Evolutionary conservation across 495 filamentous ascomycete species (phyloP), one percentile per base, ranked within the genome.

Genomic region (Trichocladium antarcticum): DNA sequence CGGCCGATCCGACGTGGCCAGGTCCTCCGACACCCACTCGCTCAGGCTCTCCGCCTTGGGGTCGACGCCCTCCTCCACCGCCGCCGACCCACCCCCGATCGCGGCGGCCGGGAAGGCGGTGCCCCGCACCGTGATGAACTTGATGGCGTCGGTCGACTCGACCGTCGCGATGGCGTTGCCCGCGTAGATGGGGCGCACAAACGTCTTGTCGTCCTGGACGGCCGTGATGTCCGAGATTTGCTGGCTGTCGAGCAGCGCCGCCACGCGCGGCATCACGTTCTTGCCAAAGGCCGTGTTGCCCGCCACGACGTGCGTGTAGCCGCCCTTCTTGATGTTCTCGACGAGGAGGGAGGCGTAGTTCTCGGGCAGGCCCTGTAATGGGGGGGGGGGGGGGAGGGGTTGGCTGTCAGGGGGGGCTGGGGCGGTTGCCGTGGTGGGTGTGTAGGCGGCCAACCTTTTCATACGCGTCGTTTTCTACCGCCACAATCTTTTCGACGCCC

Each of bases 161-260:
- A 96, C 88, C n/a, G 93, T 98, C 12, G 93, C 80, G 57, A 98
- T 92, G 42, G 88, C 93, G 63, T 98, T 98, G 36, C 92, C 92
- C 44, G 92, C 92, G 61, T 98, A 98, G 60, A 98, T 95, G 37
- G 93, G 89, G 28, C 92, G 86, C 36, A 96, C 85, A 62, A 97
- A 98, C 17, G 87, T 97, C 65, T 93, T 87, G 61, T 95, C 88
- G 67, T 81, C 79, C 68, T 95, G 76, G 54, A 97, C 85, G 2
- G 68, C 74, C 2, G 80, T 96, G 50, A 97, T 84, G 63, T 98
- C 92, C 9, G 87, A 94, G 44, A 98, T 77, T 61, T 94, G 89
- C 66, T 95, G 89, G 21, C 82, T 79, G 60, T 98, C 92, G 34
- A 98, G 74, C 19, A 98, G 72, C 24, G 92, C 92, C n/a, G 93